phyloP scores from a whole-genome alignment of 2,329 filamentous ascomycete genomes.

The Clonostachys rhizophaga region DNA sequence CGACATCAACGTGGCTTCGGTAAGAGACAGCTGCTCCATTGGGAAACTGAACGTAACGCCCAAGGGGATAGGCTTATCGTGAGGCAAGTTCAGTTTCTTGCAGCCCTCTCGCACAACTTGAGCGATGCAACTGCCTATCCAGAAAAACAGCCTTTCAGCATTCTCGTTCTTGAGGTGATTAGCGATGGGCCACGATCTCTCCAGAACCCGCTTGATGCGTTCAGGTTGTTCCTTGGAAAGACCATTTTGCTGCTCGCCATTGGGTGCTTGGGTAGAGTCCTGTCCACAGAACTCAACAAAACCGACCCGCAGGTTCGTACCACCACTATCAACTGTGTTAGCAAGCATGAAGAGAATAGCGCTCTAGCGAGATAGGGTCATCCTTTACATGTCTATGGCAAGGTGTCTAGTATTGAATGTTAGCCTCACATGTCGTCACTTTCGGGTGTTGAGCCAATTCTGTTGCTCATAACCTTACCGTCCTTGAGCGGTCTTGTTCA shows the following conservation, averaged over 20 bases:
- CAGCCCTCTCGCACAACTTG: slow-evolving; percentile 62
- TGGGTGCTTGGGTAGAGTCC: slow-evolving; percentile 6
- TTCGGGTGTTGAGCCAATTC: slow-evolving; percentile 4
- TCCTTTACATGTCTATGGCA: slow-evolving; percentile 61
- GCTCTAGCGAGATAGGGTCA: background rate
- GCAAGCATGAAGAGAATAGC: background rate
- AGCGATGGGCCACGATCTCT: slow-evolving; percentile 70
- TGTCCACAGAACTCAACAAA: slow-evolving; percentile 56
- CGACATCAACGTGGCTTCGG: slow-evolving; percentile 58
- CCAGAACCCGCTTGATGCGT: slow-evolving; percentile 54
- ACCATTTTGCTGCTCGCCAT: slow-evolving; percentile 2
- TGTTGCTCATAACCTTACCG: slow-evolving; percentile 31
- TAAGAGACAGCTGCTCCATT: slow-evolving; percentile 59
- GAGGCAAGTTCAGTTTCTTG: slow-evolving; percentile 31
- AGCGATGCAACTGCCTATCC: slow-evolving; percentile 76
- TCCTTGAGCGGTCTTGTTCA: slow-evolving; percentile 32
- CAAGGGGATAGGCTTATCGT: slow-evolving; percentile 47
- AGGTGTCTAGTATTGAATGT: slow-evolving; percentile 38
- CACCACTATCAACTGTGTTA: slow-evolving; percentile 40
- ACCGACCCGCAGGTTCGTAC: slow-evolving; percentile 64
- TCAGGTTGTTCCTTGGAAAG: slow-evolving; percentile 7
- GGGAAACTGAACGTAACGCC: slow-evolving; percentile 70
- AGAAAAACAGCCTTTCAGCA: slow-evolving; percentile 70
- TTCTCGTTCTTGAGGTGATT: slow-evolving; percentile 71
- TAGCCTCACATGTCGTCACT: background rate